Percentiles rank a stretch among this genome's conserved stretches.
phyloP scores from a whole-genome alignment of 768 basidiomycete genomes.

The Boletus edulis region DNA sequence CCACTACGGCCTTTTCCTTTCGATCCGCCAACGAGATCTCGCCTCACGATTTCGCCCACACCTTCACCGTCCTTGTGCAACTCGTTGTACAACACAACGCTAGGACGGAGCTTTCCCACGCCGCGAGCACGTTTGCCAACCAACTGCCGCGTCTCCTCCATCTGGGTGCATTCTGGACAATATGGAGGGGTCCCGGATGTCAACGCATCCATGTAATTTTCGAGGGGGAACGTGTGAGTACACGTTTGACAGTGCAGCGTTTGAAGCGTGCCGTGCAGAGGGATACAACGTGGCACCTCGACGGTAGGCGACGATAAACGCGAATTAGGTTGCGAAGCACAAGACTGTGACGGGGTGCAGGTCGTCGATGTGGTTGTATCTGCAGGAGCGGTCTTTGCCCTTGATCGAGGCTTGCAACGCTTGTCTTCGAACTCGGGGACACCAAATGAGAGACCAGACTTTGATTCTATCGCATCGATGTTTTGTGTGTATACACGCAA shows the following conservation, averaged over 20 bases:
- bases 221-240: slow-evolving; percentile 66
- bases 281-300: slow-evolving; percentile 79
- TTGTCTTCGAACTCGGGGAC: slow-evolving; percentile 66
- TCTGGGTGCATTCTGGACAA: slow-evolving; percentile 76
- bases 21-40: slow-evolving; percentile 71
- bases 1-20: slow-evolving; percentile 67
- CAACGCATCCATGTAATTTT: slow-evolving; percentile 58
- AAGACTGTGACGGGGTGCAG: slow-evolving; percentile 15
- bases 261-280: slow-evolving; percentile 84
- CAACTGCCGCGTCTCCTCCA: slow-evolving; percentile 67
- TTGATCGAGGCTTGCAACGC: slow-evolving; percentile 52
- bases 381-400: slow-evolving; percentile 35
- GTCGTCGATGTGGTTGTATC: slow-evolving; percentile 13
- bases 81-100: slow-evolving; percentile 91
- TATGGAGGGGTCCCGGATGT: slow-evolving; percentile 60
- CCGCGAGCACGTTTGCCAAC: slow-evolving; percentile 78
- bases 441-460: slow-evolving; percentile 86
- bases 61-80: slow-evolving; percentile 82
- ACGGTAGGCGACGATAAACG: slow-evolving; percentile 51
- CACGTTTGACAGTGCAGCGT: slow-evolving; percentile 80
- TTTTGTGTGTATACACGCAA: slow-evolving; percentile 92
- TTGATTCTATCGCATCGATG: slow-evolving; percentile 85
- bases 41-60: slow-evolving; percentile 80
- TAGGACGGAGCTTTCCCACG: slow-evolving; percentile 78
- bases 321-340: slow-evolving; percentile 24